A percentile compares a stretch with the other conserved stretches of the same genome.
Conservation (phyloP, 2,329 filamentous ascomycete genomes). For the Aspergillus sojae region DNA sequence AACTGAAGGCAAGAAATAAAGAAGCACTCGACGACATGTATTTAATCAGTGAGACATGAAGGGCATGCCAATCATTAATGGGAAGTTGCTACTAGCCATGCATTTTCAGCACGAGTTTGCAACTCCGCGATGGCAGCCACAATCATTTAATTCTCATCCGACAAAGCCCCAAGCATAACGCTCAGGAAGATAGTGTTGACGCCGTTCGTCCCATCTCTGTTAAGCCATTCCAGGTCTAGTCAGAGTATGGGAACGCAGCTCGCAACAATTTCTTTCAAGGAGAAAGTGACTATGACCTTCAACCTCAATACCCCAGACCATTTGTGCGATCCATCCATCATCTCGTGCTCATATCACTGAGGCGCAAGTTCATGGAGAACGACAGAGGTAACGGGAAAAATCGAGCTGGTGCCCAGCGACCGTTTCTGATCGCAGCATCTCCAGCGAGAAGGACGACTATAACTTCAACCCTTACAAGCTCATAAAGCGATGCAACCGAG, state of each 20-base stretch:
- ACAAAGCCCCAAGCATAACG: slow-evolving; percentile 69
- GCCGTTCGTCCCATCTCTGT: slow-evolving; percentile 34
- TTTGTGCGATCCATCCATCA: slow-evolving; percentile 59
- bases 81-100: slow-evolving; percentile 26
- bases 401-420: slow-evolving; percentile 72
- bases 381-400: slow-evolving; percentile 57
- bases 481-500: slow-evolving; percentile 38
- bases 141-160: slow-evolving; percentile 63
- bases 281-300: slow-evolving; percentile 66
- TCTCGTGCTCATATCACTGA: slow-evolving; percentile 30
- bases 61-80: background rate
- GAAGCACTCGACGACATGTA: slow-evolving; percentile 75
- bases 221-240: slow-evolving; percentile 16
- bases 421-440: slow-evolving; percentile 47
- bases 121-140: slow-evolving; percentile 27
- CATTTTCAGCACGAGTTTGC: slow-evolving; percentile 34
- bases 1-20: slow-evolving; percentile 60
- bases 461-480: slow-evolving; percentile 59
- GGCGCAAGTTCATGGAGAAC: slow-evolving; percentile 29
- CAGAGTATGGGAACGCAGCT: slow-evolving; percentile 33
- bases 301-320: slow-evolving; percentile 75
- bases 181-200: slow-evolving; percentile 58
- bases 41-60: slow-evolving; percentile 75
- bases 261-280: slow-evolving; percentile 75
- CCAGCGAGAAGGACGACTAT: slow-evolving; percentile 88